phyloP scores from a whole-genome alignment of 2,329 filamentous ascomycete species.

The Cladobotryum mycophilum region DNA sequence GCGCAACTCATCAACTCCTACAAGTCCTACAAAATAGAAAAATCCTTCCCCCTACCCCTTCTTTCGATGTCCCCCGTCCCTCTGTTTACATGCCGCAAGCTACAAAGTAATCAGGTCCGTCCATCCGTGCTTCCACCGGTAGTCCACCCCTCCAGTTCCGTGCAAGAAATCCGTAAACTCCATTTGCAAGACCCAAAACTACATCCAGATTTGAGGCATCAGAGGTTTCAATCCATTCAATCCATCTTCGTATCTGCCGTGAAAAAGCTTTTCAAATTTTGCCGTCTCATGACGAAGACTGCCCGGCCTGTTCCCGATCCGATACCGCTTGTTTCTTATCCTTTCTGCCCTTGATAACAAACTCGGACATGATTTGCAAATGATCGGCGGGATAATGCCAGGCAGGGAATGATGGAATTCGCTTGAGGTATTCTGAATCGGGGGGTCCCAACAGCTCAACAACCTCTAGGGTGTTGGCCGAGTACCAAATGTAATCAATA shows the following conservation, averaged over 20 bases:
- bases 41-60: neutral
- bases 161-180: conserved; percentile 29
- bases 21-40: conserved; percentile 13
- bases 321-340: conserved; percentile 60
- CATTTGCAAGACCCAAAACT: conserved; percentile 35
- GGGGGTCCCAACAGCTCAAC: conserved; percentile 80
- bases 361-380: conserved; percentile 82
- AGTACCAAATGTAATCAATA: conserved; percentile 98
- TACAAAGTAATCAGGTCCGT: conserved; percentile 9
- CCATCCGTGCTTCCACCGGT: conserved; percentile 1
- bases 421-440: conserved; percentile 75
- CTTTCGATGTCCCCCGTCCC: neutral
- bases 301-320: conserved; percentile 44
- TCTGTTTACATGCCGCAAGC: conserved; percentile 16
- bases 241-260: neutral
- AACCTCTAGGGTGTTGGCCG: conserved; percentile 80
- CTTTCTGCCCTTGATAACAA: conserved; percentile 81
- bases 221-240: conserved; percentile 11
- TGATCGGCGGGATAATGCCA: conserved; percentile 94
- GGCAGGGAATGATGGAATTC: conserved; percentile 86
- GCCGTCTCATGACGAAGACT: neutral
- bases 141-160: conserved; percentile 5
- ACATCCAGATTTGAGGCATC: conserved; percentile 31
- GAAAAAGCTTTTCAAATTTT: neutral
- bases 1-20: conserved; percentile 16